Conservation (phyloP, 2,329 filamentous ascomycete species). For the Colletotrichum liaoningense region DNA sequence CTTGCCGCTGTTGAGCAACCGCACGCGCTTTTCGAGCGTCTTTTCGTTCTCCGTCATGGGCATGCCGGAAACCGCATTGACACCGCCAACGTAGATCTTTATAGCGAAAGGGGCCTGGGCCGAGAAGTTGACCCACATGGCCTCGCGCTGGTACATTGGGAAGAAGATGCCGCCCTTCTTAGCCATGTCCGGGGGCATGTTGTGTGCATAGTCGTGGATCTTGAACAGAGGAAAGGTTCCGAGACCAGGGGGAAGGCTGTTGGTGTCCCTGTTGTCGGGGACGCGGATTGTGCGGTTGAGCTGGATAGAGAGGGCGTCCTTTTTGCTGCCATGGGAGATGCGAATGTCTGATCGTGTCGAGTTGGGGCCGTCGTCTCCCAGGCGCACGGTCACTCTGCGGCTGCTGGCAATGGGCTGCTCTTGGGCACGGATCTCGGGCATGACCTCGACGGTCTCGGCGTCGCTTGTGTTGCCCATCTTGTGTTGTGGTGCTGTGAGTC, state of each 20-base stretch:
- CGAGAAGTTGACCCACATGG: slow-evolving; percentile 52
- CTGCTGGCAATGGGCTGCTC: slow-evolving; percentile 8
- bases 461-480: background rate
- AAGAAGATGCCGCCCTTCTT: slow-evolving; percentile 57
- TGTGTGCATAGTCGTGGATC: slow-evolving; percentile 44
- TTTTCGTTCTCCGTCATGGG: slow-evolving; percentile 38
- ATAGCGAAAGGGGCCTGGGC: slow-evolving; percentile 46
- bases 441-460: slow-evolving; percentile 20
- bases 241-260: slow-evolving; percentile 48
- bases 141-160: slow-evolving; percentile 57
- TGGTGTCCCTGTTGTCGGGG: slow-evolving; percentile 48
- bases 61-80: slow-evolving; percentile 54
- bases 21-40: slow-evolving; percentile 33
- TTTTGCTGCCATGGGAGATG: slow-evolving; percentile 17
- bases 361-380: background rate
- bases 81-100: slow-evolving; percentile 52
- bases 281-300: slow-evolving; percentile 57
- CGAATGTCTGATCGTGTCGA: slow-evolving; percentile 9
- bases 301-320: slow-evolving; percentile 44
- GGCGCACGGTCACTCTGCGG: slow-evolving; percentile 28
- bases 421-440: slow-evolving; percentile 24
- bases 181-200: slow-evolving; percentile 47
- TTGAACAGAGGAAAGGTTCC: slow-evolving; percentile 53
- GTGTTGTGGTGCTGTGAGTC: background rate
- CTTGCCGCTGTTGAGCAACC: slow-evolving; percentile 17